Evolutionary conservation across 2,329 filamentous ascomycete species (phyloP).

Genomic region (Stemphylium beticola): DNA sequence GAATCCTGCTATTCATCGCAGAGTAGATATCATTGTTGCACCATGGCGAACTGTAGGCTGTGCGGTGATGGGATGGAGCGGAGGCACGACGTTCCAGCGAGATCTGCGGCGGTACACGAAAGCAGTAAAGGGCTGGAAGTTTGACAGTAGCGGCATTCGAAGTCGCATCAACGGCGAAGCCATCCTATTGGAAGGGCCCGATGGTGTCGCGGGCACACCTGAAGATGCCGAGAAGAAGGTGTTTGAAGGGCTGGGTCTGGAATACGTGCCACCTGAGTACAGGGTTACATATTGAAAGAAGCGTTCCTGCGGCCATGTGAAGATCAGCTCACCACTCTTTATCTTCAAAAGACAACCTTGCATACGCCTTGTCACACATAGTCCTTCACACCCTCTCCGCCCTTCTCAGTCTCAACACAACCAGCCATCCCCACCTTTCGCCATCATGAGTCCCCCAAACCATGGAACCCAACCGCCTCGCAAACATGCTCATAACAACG

Average conservation of each 20-base stretch:
- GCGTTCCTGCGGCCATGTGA: background rate
- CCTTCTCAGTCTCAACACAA: background rate
- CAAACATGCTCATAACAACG: background rate
- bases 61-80: conserved; percentile 85
- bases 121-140: conserved; percentile 75
- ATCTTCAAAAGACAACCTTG: background rate
- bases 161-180: conserved; percentile 72
- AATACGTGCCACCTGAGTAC: conserved; percentile 51
- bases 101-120: conserved; percentile 84
- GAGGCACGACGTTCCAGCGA: conserved; percentile 86
- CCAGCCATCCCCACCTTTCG: background rate
- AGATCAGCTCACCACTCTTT: background rate
- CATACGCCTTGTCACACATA: background rate
- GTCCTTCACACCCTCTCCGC: background rate
- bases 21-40: conserved; percentile 90
- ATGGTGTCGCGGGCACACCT: conserved; percentile 59
- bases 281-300: conserved; percentile 52
- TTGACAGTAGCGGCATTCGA: conserved; percentile 87
- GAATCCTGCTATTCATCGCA: conserved; percentile 77
- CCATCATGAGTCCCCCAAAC: too few relatives aligned
- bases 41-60: conserved; percentile 91
- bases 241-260: conserved; percentile 75
- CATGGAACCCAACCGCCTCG: background rate
- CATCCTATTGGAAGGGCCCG: conserved; percentile 66
- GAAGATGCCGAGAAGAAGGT: conserved; percentile 78